Evolutionary conservation across 345 rosid genomes (phyloP), one percentile per base, ranked within the genome.

Genomic region (Linum trigynum): DNA sequence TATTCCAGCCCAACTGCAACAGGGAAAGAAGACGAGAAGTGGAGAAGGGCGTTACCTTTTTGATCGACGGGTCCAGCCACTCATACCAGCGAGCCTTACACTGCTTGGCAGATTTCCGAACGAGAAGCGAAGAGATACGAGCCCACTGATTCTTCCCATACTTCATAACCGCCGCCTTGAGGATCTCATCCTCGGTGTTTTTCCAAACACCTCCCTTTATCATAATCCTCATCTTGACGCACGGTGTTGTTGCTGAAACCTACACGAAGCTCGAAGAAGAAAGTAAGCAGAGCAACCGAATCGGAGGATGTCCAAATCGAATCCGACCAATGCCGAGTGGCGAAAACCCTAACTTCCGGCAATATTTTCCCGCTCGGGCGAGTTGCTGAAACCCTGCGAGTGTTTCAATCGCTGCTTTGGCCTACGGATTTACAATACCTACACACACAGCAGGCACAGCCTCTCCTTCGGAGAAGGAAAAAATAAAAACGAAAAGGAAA

Each of bases 61-160:
- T 95, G 71, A 95, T 91, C 48, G 99, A 95, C 36, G 97, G 99
- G 69, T 95, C 99, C 64, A 91, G 99, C 99, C 99, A 95, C 83
- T 95, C 99, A 63, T 95, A 91, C 99, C 97, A 95, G 45, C 99
- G 96, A 77, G 99, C 99, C 70, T 95, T 95, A 74, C 99, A 91
- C 84, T 95, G 97, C 83, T 95, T 95, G 14, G 99, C 99, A 3
- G 99, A 95, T 70, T 95, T 95, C 17, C 99, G 99, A 69, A 95
- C 97, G 17, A 91, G 92, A 37, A 91, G 92, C 48, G 97, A 95
- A 64, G 97, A 95, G 75, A 95, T 91, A 45, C 97, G 84, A 65
- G 95, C 97, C 99, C 99, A 94, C 66, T 94, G 99, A 50, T 94
- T 94, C 79, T 94, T 94, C 39, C 99, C 96, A 66, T 95, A 95